phyloP scores from a whole-genome alignment of 495 filamentous ascomycete genomes.

The Lophium mytilinum region DNA sequence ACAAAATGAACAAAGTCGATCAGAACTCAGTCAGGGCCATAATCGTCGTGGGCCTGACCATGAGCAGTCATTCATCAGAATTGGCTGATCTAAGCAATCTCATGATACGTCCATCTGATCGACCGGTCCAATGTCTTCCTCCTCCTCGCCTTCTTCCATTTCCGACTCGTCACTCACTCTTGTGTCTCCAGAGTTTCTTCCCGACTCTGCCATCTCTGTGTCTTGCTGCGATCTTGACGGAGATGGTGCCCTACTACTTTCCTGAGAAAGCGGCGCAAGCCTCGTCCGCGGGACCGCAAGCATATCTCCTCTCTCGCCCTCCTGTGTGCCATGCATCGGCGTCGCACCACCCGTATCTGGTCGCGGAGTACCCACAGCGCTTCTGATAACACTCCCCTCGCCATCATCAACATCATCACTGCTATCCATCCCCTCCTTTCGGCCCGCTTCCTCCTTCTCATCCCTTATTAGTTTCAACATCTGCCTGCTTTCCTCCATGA shows the following conservation, averaged over 20 bases:
- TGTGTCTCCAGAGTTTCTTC: slow-evolving; percentile 31
- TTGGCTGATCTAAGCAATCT: not conserved
- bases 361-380: slow-evolving; percentile 55
- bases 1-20: not conserved
- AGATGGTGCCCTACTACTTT: slow-evolving; percentile 36
- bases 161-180: slow-evolving; percentile 44
- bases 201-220: slow-evolving; percentile 30
- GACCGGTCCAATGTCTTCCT: slow-evolving; percentile 38
- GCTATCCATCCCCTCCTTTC: slow-evolving; percentile 65
- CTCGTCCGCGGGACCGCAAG: slow-evolving; percentile 24
- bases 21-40: too few species aligned
- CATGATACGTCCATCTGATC: slow-evolving; percentile 60
- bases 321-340: slow-evolving; percentile 43
- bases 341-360: slow-evolving; percentile 46
- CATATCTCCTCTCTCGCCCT: slow-evolving; percentile 16
- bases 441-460: slow-evolving; percentile 81
- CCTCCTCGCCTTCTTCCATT: slow-evolving; percentile 60
- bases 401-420: slow-evolving; percentile 56
- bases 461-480: slow-evolving; percentile 80
- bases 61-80: too few species aligned
- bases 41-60: too few species aligned
- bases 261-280: slow-evolving; percentile 21
- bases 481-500: slow-evolving; percentile 85
- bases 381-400: slow-evolving; percentile 40
- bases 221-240: slow-evolving; percentile 28